Conservation (phyloP, 2,329 filamentous ascomycete genomes). For the Ophiostoma triangulosporum region DNA sequence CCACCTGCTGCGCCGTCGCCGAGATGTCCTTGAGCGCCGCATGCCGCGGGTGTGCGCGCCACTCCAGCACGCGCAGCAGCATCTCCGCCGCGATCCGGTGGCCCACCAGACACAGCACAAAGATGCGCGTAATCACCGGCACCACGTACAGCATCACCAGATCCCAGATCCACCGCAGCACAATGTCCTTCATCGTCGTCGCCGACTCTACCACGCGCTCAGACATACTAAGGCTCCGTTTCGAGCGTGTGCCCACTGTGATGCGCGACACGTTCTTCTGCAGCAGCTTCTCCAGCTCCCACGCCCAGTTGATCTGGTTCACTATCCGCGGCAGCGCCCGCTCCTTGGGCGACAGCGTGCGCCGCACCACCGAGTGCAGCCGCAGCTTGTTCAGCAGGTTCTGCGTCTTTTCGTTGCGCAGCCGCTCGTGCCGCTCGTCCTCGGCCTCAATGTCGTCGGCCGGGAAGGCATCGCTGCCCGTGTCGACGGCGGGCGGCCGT, state of each 20-base stretch:
- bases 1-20: constrained; percentile 90
- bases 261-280: constrained; percentile 85
- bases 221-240: constrained; percentile 79
- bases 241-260: constrained; percentile 51
- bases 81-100: constrained; percentile 73
- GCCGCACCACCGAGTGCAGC: constrained; percentile 71
- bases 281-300: constrained; percentile 72
- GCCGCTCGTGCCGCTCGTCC: constrained; percentile 51
- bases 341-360: constrained; percentile 69
- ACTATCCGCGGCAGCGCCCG: constrained; percentile 66
- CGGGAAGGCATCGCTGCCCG: constrained; percentile 16
- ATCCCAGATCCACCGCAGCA: constrained; percentile 55
- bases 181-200: constrained; percentile 66
- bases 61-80: constrained; percentile 68
- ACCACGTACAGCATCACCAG: constrained; percentile 62
- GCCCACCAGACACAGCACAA: constrained; percentile 65
- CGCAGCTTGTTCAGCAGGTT: constrained; percentile 74
- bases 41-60: constrained; percentile 62
- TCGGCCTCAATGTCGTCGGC: constrained; percentile 51
- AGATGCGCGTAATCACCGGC: constrained; percentile 57
- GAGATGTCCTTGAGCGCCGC: constrained; percentile 90
- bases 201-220: constrained; percentile 92
- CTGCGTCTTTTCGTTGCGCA: constrained; percentile 44
- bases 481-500: background rate
- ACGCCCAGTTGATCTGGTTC: constrained; percentile 91